phyloP scores from a whole-genome alignment of 1,139 yeast genomes.

The Magnusiomyces sp. region DNA sequence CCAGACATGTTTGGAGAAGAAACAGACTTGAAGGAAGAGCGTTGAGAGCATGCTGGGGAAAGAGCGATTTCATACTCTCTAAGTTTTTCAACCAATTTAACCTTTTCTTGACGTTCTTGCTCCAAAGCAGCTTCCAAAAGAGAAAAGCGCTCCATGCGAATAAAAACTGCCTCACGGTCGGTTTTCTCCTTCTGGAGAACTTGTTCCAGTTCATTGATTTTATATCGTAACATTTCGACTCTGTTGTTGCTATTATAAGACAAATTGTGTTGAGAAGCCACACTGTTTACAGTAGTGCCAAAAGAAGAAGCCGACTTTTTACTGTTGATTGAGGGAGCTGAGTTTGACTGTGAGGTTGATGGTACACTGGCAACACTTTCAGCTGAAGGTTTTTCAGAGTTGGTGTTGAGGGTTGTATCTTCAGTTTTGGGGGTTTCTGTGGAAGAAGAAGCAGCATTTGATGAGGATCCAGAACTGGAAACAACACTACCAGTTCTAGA shows the following conservation, averaged over 20 bases:
- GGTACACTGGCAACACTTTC: too few species aligned
- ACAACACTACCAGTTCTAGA: constrained; percentile 1
- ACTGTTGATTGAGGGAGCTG: too few species aligned
- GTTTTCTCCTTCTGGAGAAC: constrained; percentile 24
- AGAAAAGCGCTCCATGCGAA: constrained; percentile 21
- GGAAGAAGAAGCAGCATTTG: not conserved
- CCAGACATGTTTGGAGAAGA: too few species aligned
- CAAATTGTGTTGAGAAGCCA: too few species aligned
- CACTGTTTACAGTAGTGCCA: too few species aligned
- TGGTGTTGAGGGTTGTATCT: too few species aligned
- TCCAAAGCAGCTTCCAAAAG: constrained; percentile 21
- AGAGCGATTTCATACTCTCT: constrained; percentile 5
- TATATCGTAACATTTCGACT: constrained; percentile 27
- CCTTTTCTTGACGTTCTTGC: constrained; percentile 21
- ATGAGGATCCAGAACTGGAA: not conserved
- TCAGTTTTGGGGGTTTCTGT: not conserved
- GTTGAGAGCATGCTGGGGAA: not conserved
- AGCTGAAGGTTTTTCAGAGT: too few species aligned
- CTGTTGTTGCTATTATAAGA: constrained; percentile 13
- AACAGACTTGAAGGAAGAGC: constrained; percentile 5
- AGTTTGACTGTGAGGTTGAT: too few species aligned
- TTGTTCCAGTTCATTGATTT: constrained; percentile 27
- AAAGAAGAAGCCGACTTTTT: too few species aligned
- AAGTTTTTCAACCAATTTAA: constrained; percentile 15
- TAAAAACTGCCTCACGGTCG: constrained; percentile 23